Evolutionary conservation across 2,329 filamentous ascomycete species (phyloP).

Genomic region (Cladosporium sp.): DNA sequence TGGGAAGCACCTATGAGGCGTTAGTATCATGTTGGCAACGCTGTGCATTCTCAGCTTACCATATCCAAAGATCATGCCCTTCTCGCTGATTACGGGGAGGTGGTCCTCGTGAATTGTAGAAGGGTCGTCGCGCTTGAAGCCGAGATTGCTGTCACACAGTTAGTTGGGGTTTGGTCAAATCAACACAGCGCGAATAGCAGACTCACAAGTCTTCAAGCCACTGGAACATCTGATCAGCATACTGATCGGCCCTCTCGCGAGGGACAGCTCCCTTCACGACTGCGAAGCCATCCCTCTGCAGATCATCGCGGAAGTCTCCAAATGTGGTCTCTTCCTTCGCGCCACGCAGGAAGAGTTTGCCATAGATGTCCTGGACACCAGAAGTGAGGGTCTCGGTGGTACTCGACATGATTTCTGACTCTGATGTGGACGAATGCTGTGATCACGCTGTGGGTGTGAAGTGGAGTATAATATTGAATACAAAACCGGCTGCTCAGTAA

Average conservation of each 20-base stretch:
- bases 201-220: constrained; percentile 34
- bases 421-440: too few relatives aligned
- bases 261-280: constrained; percentile 46
- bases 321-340: neutral
- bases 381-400: neutral
- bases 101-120: constrained; percentile 35
- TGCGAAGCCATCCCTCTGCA: constrained; percentile 39
- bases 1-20: constrained; percentile 26
- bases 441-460: too few relatives aligned
- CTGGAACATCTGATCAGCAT: constrained; percentile 28
- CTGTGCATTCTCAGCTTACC: neutral
- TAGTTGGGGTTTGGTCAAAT: neutral
- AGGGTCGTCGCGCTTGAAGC: constrained; percentile 35
- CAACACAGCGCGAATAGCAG: too few relatives aligned
- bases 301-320: constrained; percentile 34
- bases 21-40: neutral
- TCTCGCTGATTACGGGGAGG: constrained; percentile 34
- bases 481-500: too few relatives aligned
- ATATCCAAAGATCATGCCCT: constrained; percentile 32
- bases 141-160: constrained; percentile 26
- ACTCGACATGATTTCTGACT: neutral
- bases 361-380: neutral
- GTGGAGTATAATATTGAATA: too few relatives aligned
- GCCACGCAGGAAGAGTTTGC: constrained; percentile 4
- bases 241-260: constrained; percentile 35